Evolutionary conservation across 345 rosid species (phyloP), one percentile per base, ranked within the genome.

Genomic region (Mallotus nudiflorus): DNA sequence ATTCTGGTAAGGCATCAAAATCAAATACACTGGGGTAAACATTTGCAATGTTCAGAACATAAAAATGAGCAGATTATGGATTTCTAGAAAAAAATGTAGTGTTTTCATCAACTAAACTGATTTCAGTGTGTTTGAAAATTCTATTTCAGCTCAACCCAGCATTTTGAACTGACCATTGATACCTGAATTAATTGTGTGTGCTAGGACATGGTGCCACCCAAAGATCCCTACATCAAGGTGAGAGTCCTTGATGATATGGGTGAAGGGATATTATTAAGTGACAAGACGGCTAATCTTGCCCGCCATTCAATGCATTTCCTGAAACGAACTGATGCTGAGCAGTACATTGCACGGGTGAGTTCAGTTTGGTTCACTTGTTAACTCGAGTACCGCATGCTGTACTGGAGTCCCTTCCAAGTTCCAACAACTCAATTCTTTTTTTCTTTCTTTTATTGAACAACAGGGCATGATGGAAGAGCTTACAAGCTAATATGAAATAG

Each of bases 391-490:
- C n/a, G 6, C 14, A 15, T 67, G 14, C 20, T 15, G 9, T 67
- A 13, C 20, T 15, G 24, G 58, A 33, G 20, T 33, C 45, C 28
- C 31, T 56, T 45, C 6, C 20, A 31, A 28, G 15, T 48, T 70
- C 39, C n/a, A n/a, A n/a, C n/a, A n/a, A n/a, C n/a, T n/a, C n/a
- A n/a, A n/a, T n/a, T 48, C n/a, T 0, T 18, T 22, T 24, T 8
- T 15, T 59, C 25, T 9, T 12, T 57, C 31, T 45, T 5, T 15
- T 14, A 9, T 75, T 72, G 24, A 72, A 73, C 58, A 69, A 79
- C 87, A 94, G 96, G 98, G 98, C 19, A 75, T 88, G 83, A 91
- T 91, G 97, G 97, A 90, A 80, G 97, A 90, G 84, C 86, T 94
- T 27, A 57, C 78, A 59, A 82, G 86, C 80, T 91, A 75, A 88